Evolutionary conservation across 148 eudicot genomes (phyloP), one percentile per base, ranked within the genome.

Genomic region (Dianthus caryophyllus): DNA sequence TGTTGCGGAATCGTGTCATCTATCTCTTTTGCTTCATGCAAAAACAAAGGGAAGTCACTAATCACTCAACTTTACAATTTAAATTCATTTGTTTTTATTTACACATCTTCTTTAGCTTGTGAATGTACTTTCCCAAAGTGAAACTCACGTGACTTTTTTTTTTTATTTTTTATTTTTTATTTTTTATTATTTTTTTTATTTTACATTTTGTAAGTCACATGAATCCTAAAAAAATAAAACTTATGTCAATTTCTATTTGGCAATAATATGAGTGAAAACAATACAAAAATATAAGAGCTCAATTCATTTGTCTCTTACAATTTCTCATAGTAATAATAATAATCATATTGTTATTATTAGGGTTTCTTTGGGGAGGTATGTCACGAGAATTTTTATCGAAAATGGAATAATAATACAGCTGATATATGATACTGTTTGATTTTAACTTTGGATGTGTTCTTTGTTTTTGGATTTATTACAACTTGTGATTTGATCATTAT

Each of bases 51-150:
- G 69, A n/a, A 65, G 60, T 64, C 79, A 38, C 46, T 66, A 67
- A 66, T 67, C 64, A 20, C 70, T 55, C 75, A 77, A 81, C 84
- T 81, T 81, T 78, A 75, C 58, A 69, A 75, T 75, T 77, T 75
- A 71, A 81, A 60, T 75, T 65, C 27, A 64, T 75, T 74, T 78
- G 76, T 71, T 72, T 66, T 78, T 61, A 71, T 71, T 61, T 76
- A 77, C 74, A 53, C 56, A 71, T 73, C 3, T 7, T n/a, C n/a
- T n/a, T n/a, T 2, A 33, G 3, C 88, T 82, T 78, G 88, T 82
- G 88, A 85, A 61, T 76, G 86, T 85, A 85, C 88, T 78, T 78
- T 80, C 81, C 78, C 77, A 12, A 70, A 80, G 79, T 68, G 73
- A 78, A 70, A 73, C 81, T 75, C 88, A 80, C 88, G 82, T 85